Evolutionary conservation across 192 early-diverging fungal genomes (phyloP), one percentile per base, ranked within the genome.

Genomic region (Backusella mclennaniae): DNA sequence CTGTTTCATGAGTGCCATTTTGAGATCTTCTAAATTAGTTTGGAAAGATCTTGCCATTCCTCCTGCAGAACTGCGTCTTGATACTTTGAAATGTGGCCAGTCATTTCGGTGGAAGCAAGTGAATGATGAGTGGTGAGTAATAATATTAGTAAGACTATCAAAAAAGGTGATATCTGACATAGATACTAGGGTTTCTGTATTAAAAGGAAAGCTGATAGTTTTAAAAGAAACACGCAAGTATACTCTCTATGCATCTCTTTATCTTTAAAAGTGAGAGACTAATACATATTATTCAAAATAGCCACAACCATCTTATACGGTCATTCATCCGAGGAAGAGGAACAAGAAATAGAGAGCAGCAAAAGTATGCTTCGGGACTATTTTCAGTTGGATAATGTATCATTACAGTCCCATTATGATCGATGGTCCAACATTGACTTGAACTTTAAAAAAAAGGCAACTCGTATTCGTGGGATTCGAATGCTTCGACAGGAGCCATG

Each of bases 51-150:
- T 92, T 3, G 19, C 76, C 6, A 76, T 91, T 2, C 59, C 81
- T 0, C 90, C 92, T 7, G 78, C 76, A 36, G 94, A 96, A 71
- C 85, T 98, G 11, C 87, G 91, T 19, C 86, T 97, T 6, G 85
- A 93, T 14, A 96, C 96, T 3, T 87, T 99, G 36, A 87, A 88
- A 33, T 95, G 93, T 82, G 97, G 96, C 1, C 97, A 99, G 79
- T 86, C 92, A 26, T 99, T 99, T 80, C 89, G 94, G 0, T 99
- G 97, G 97, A 85, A 88, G 53, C n/a, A 91, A 0, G 88, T 89
- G 31, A 71, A 81, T 31, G 44, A 81, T 67, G 84, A 94, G 73
- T 94, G 93, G 92, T 84, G 83, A 31, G 12, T 7, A 63, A 26
- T 41, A 26, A 19, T n/a, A 59, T 33, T 56, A 21, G 31, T 36